A percentile compares a stretch with the other conserved stretches of the same genome.
Evolutionary conservation across 768 basidiomycete species (phyloP).

Genomic region (Termitomyces eurrhizus): DNA sequence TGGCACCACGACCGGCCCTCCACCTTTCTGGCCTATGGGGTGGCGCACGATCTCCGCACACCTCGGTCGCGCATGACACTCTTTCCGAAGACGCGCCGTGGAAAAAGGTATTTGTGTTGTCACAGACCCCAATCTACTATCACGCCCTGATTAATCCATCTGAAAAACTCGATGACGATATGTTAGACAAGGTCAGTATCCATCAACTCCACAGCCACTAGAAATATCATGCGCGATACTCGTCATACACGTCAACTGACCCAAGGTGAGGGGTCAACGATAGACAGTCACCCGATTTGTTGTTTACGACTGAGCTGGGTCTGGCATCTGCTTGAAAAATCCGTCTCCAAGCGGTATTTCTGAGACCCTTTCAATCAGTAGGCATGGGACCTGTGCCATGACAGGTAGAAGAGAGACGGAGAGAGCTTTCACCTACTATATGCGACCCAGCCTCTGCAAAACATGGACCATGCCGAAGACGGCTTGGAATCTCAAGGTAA

Average conservation of each 20-base stretch:
- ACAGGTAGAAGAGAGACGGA: too few species aligned
- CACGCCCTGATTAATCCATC: too few species aligned
- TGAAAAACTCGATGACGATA: background rate
- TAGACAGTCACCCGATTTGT: slow-evolving; percentile 54
- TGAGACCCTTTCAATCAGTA: background rate
- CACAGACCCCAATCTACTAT: too few species aligned
- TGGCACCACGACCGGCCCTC: slow-evolving; percentile 24
- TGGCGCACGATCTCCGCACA: slow-evolving; percentile 40
- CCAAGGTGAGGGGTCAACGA: slow-evolving; percentile 40
- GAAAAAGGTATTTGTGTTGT: slow-evolving; percentile 25
- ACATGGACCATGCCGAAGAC: too few species aligned
- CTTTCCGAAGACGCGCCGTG: slow-evolving; percentile 50
- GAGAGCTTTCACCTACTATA: too few species aligned
- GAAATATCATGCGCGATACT: slow-evolving; percentile 51
- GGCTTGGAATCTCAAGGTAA: too few species aligned
- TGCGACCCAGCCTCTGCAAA: too few species aligned
- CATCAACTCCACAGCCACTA: slow-evolving; percentile 47
- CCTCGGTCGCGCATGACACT: slow-evolving; percentile 51
- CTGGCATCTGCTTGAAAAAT: slow-evolving; percentile 52
- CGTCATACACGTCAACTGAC: slow-evolving; percentile 44
- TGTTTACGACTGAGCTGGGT: slow-evolving; percentile 68
- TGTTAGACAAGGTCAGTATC: slow-evolving; percentile 39
- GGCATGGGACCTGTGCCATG: too few species aligned
- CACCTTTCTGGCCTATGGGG: slow-evolving; percentile 56
- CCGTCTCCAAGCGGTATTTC: background rate